Evolutionary conservation across 345 rosid species (phyloP).

Genomic region (Lumnitzera littorea): DNA sequence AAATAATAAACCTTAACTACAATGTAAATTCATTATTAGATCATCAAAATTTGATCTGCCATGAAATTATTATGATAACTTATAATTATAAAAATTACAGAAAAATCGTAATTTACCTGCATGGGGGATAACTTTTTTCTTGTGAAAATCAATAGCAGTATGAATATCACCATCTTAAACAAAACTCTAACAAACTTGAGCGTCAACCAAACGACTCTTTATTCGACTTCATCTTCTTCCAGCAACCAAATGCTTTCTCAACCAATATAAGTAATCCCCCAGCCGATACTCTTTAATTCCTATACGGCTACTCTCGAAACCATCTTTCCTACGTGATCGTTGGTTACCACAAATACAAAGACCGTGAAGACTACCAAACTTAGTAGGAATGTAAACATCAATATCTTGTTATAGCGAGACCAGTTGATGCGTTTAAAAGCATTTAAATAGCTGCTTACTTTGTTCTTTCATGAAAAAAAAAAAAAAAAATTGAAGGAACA

Average conservation of each 20-base stretch:
- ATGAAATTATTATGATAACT: neutral
- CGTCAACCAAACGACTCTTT: conserved; percentile 23
- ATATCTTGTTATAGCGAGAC: neutral
- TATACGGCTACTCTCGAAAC: conserved; percentile 9
- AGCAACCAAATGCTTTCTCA: conserved; percentile 16
- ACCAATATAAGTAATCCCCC: conserved; percentile 25
- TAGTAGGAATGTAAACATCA: conserved; percentile 16
- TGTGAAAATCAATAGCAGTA: conserved; percentile 4
- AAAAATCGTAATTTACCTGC: conserved; percentile 9
- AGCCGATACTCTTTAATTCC: conserved; percentile 15
- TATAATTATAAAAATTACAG: neutral
- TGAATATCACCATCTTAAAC: neutral
- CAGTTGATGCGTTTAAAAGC: no score
- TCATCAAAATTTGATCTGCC: no score
- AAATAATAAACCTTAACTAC: no score
- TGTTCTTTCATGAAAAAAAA: no score
- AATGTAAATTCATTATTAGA: no score
- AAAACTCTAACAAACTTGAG: conserved; percentile 12
- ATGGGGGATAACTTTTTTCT: conserved; percentile 10
- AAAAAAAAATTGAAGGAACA: no score
- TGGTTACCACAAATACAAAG: conserved; percentile 23
- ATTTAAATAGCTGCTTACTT: no score
- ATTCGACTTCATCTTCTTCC: conserved; percentile 23
- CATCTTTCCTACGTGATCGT: conserved; percentile 13
- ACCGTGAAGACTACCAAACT: conserved; percentile 13